Conservation (phyloP, 768 basidiomycete genomes). For the Lactarius hengduanensis region DNA sequence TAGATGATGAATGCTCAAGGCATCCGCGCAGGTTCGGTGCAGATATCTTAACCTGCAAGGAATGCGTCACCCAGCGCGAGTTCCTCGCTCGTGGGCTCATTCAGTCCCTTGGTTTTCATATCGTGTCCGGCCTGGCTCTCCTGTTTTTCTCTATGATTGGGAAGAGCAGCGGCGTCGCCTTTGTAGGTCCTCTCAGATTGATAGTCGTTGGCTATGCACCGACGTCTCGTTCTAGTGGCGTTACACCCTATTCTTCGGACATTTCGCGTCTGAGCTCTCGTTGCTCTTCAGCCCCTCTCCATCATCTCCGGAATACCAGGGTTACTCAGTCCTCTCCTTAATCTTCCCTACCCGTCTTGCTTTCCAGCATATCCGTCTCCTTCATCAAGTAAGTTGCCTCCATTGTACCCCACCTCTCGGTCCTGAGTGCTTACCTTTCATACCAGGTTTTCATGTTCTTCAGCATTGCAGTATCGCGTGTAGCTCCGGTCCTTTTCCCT, state of each 20-base stretch:
- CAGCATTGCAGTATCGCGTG: conserved; percentile 67
- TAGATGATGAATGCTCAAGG: conserved; percentile 6
- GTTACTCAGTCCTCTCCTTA: conserved; percentile 35
- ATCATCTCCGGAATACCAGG: conserved; percentile 31
- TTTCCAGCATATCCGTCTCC: conserved; percentile 73
- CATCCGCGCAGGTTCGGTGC: conserved; percentile 64
- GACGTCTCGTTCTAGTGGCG: conserved; percentile 60
- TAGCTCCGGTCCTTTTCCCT: conserved; percentile 67
- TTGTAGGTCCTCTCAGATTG: conserved; percentile 45
- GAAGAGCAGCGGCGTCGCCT: conserved; percentile 56
- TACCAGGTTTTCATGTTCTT: conserved; percentile 59
- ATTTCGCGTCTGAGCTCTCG: conserved; percentile 61
- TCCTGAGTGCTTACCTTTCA: neutral
- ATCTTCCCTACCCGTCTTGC: conserved; percentile 62
- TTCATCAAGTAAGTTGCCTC: conserved; percentile 50
- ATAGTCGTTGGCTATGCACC: neutral
- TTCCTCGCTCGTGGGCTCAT: conserved; percentile 66
- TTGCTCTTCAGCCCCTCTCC: conserved; percentile 63
- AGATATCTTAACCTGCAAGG: conserved; percentile 62
- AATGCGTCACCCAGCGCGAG: conserved; percentile 66
- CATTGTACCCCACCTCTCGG: neutral
- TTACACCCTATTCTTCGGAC: conserved; percentile 63
- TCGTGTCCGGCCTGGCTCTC: conserved; percentile 55
- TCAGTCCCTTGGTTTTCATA: conserved; percentile 63
- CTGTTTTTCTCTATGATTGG: conserved; percentile 64